Evolutionary conservation across 768 basidiomycete species (phyloP).

Genomic region (Phlebiopsis flavidoalba): DNA sequence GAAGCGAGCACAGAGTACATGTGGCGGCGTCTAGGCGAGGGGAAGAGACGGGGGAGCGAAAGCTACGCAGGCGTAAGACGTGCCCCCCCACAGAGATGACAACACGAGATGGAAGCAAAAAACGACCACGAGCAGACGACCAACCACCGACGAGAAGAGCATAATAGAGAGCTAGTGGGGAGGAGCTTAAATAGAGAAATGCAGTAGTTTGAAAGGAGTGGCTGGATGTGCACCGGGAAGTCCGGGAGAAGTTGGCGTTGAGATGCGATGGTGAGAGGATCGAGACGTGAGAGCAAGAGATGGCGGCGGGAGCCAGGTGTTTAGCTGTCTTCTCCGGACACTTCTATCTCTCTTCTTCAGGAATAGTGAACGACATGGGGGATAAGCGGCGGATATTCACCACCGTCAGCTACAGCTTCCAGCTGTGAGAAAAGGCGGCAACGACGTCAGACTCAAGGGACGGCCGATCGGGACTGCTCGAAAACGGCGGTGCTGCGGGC

Average conservation of each 20-base stretch:
- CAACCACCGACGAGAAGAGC: not conserved
- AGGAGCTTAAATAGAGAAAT: not conserved
- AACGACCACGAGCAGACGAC: not conserved
- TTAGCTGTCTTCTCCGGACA: conserved; percentile 22
- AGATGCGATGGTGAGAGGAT: conserved; percentile 1
- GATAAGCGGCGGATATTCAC: conserved; percentile 69
- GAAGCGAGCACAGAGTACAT: not conserved
- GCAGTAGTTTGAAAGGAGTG: conserved; percentile 3
- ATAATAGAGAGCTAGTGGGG: not conserved
- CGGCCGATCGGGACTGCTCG: conserved; percentile 16
- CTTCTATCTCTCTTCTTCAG: conserved; percentile 40
- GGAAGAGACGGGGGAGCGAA: too few relatives aligned
- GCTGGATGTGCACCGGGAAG: conserved; percentile 1
- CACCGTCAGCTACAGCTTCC: conserved; percentile 78
- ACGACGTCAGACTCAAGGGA: conserved; percentile 39
- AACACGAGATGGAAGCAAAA: conserved; percentile 3
- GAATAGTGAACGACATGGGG: conserved; percentile 64
- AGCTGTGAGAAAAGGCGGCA: conserved; percentile 79
- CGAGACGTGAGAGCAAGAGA: not conserved
- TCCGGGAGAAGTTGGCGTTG: conserved; percentile 14
- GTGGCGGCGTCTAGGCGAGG: not conserved
- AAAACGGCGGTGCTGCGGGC: conserved; percentile 18
- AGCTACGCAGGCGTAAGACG: not conserved
- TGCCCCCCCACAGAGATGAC: not conserved
- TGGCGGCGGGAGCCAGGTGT: conserved; percentile 13